A percentile compares a stretch with the other conserved stretches of the same genome.
Evolutionary conservation across 2,329 filamentous ascomycete species (phyloP).

Genomic region (Penicillium nordicum): DNA sequence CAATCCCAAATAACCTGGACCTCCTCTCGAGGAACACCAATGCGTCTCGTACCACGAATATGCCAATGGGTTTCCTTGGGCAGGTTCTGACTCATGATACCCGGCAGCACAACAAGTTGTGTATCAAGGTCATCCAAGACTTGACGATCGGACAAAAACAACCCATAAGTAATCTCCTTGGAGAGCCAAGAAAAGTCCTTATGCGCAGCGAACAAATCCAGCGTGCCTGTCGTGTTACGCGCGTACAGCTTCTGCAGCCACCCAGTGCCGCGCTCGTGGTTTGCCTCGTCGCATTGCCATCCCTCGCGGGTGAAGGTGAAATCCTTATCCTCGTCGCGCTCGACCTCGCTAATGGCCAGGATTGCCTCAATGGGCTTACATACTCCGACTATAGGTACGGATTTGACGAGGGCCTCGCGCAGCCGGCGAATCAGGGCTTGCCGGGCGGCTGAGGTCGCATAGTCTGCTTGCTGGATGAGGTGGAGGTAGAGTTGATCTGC

Average conservation of each 20-base stretch:
- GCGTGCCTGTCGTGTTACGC: slow-evolving; percentile 42
- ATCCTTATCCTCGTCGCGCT: slow-evolving; percentile 57
- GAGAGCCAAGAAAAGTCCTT: slow-evolving; percentile 66
- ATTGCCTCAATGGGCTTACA: slow-evolving; percentile 62
- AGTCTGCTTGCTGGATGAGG: slow-evolving; percentile 51
- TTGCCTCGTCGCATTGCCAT: slow-evolving; percentile 58
- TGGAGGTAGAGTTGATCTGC: slow-evolving; percentile 55
- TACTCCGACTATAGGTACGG: slow-evolving; percentile 57
- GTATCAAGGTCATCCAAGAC: slow-evolving; percentile 44
- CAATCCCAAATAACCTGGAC: slow-evolving; percentile 37
- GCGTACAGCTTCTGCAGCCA: slow-evolving; percentile 59
- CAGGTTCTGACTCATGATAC: slow-evolving; percentile 47
- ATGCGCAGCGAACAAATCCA: slow-evolving; percentile 33
- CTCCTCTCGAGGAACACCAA: slow-evolving; percentile 41
- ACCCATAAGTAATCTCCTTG: slow-evolving; percentile 66
- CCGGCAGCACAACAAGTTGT: slow-evolving; percentile 43
- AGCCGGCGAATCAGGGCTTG: slow-evolving; percentile 38
- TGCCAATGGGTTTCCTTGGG: slow-evolving; percentile 45
- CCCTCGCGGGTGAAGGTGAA: slow-evolving; percentile 52
- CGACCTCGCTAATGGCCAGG: slow-evolving; percentile 52
- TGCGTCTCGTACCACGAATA: slow-evolving; percentile 42
- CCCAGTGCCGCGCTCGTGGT: slow-evolving; percentile 50
- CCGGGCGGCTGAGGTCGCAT: slow-evolving; percentile 29
- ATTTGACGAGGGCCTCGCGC: slow-evolving; percentile 59
- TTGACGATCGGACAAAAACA: slow-evolving; percentile 47